phyloP scores from a whole-genome alignment of 2,329 filamentous ascomycete species.

The Hymenoscyphus fructigenus region DNA sequence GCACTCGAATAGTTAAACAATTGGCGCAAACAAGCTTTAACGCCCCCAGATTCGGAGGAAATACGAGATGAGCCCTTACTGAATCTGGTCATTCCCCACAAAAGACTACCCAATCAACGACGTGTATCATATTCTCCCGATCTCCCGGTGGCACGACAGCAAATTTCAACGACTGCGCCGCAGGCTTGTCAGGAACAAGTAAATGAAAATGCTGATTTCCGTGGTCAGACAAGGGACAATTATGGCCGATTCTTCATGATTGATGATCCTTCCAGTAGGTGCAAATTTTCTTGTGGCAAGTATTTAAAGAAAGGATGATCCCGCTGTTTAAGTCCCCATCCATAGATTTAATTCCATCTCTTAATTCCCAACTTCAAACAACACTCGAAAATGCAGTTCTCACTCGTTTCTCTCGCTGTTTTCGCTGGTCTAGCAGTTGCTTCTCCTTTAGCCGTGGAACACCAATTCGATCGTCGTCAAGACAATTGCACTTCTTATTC shows the following conservation, averaged over 20 bases:
- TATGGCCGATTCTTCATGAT: neutral
- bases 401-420: constrained; percentile 8
- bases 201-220: neutral
- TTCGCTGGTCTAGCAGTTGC: constrained; percentile 9
- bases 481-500: constrained; percentile 16
- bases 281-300: neutral
- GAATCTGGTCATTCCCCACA: neutral
- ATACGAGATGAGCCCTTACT: neutral
- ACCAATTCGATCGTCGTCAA: constrained; percentile 1
- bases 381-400: constrained; percentile 11
- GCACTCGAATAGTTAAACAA: constrained; percentile 17
- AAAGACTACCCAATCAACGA: neutral
- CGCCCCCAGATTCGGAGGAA: neutral
- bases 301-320: neutral
- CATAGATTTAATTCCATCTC: neutral
- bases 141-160: neutral
- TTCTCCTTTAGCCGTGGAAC: constrained; percentile 7
- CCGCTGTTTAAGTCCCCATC: neutral
- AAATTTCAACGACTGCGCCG: neutral
- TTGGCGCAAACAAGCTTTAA: neutral
- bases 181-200: neutral
- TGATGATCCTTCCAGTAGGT: neutral
- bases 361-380: neutral
- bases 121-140: neutral
- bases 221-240: neutral